Base-by-base conservation (phyloP, 805 yeast species). In the Cyberlindnera galapagoensis region DNA sequence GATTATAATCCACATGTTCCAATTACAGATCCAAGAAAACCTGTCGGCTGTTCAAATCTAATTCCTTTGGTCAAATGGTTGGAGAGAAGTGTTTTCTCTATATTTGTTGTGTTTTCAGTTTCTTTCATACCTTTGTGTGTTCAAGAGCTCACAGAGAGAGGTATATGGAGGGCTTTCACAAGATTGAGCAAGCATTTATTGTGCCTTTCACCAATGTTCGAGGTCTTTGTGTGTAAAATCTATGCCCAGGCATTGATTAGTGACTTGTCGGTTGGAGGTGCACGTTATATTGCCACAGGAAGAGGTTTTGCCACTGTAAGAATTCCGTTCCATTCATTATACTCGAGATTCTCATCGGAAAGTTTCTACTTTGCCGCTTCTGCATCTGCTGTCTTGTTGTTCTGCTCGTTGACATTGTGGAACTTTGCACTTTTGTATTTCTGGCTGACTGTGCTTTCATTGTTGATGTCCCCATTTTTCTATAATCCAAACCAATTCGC, bases 301-400 rank as follows among this genome's bases (percentile, higher is more conserved):
- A 67, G 94, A 57, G 87, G 87, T 9, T 76, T 83, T 53, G 86
- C 94, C 2, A 83, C 88, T 4, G 65, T 76, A 1, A 67, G 94
- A 51, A 66, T 72, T 28, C 76, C 85, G 21, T 80, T 81, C 49
- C 59, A 74, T n/a, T 56, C 65, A 9, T 62, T 84, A 28, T 83
- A 76, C 47, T 62, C 85, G 8, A 66, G 87, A 40, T 83, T 80
- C 56, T 76, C 86, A 4, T 65, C 74, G 20, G 81, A 77, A 30
- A 71, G 83, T 39, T 63, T 79, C 26, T 76, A 80, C 48, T 74
- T 74, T 60, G 88, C 86, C 2, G 65, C 71, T 2, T 52, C 65
- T 3, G 65, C 74, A 17, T 57, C 73, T 25, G 44, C 71, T 34
- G 51, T 78, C 41, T 63, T 82, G 26, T 44, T 77, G 5, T 78